A percentile compares a stretch with the other conserved stretches of the same genome.
Conservation (phyloP, 2,329 filamentous ascomycete species). For the Colletotrichum paranaense region DNA sequence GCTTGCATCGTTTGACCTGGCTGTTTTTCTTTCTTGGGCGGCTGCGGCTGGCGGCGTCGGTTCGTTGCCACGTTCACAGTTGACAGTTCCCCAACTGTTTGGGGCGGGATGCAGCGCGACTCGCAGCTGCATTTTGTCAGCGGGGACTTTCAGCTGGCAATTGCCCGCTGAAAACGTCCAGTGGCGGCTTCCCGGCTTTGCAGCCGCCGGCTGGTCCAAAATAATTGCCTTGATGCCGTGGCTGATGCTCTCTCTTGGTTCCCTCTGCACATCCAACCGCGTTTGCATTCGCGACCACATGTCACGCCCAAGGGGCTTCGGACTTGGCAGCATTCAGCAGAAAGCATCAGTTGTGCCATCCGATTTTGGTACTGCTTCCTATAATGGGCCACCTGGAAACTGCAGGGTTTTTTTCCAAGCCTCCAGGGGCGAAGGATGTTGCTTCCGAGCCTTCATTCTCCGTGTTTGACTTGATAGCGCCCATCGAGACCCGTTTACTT, state of each 20-base stretch:
- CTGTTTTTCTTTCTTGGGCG: background rate
- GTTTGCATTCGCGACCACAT: background rate
- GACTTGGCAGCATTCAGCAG: background rate
- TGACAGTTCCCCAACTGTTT: background rate
- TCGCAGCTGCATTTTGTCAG: constrained; percentile 1
- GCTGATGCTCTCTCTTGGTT: background rate
- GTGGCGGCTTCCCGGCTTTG: background rate
- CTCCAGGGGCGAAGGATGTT: background rate
- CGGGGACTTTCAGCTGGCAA: background rate
- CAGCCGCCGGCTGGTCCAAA: background rate
- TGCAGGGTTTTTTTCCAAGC: background rate
- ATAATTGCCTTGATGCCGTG: background rate
- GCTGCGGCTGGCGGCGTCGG: background rate
- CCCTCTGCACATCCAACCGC: background rate
- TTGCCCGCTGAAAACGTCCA: background rate
- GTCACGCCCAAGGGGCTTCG: background rate
- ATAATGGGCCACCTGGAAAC: background rate
- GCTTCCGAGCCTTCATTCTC: background rate
- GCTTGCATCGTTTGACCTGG: constrained; percentile 11
- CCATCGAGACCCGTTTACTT: background rate
- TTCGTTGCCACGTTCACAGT: background rate
- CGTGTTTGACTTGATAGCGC: background rate
- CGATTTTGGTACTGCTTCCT: background rate
- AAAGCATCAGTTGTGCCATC: constrained; percentile 20
- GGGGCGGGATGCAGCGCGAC: background rate